phyloP scores from a whole-genome alignment of 495 filamentous ascomycete species.

The Penicillium fimorum region DNA sequence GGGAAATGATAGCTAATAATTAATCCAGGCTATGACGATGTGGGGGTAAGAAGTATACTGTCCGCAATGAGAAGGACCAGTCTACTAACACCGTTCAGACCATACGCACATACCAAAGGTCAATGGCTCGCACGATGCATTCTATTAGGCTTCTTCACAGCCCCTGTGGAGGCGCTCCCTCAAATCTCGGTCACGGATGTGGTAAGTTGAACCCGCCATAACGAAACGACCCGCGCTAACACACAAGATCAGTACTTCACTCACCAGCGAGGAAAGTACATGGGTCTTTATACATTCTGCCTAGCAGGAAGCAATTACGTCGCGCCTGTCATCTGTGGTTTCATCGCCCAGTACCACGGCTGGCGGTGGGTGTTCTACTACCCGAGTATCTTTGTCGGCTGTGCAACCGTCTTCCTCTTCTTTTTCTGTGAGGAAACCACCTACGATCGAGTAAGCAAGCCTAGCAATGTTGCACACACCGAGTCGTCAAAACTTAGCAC shows the following conservation, averaged over 20 bases:
- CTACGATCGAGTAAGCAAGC: constrained; percentile 43
- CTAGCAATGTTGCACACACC: constrained; percentile 13
- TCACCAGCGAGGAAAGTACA: constrained; percentile 63
- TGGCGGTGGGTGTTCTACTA: constrained; percentile 66
- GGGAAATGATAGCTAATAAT: neutral
- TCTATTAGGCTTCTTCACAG: constrained; percentile 61
- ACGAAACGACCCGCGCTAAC: neutral
- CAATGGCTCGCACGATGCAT: constrained; percentile 65
- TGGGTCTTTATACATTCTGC: constrained; percentile 63
- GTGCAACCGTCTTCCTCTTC: constrained; percentile 57
- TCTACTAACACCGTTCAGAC: constrained; percentile 21
- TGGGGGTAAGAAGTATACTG: constrained; percentile 39
- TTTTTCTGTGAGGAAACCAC: constrained; percentile 73
- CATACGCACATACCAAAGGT: constrained; percentile 47
- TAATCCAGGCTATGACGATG: constrained; percentile 31
- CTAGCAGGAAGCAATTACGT: constrained; percentile 64
- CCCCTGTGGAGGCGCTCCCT: constrained; percentile 62
- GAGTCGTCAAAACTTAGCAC: constrained; percentile 13
- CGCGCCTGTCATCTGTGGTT: constrained; percentile 63
- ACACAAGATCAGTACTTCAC: constrained; percentile 53
- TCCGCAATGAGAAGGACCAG: neutral
- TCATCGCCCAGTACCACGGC: constrained; percentile 63
- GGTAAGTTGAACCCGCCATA: constrained; percentile 24
- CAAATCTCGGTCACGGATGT: constrained; percentile 63
- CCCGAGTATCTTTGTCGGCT: constrained; percentile 59